Evolutionary conservation across 352 stramenopile species (phyloP).

Genomic region (Peronospora belbahrii): DNA sequence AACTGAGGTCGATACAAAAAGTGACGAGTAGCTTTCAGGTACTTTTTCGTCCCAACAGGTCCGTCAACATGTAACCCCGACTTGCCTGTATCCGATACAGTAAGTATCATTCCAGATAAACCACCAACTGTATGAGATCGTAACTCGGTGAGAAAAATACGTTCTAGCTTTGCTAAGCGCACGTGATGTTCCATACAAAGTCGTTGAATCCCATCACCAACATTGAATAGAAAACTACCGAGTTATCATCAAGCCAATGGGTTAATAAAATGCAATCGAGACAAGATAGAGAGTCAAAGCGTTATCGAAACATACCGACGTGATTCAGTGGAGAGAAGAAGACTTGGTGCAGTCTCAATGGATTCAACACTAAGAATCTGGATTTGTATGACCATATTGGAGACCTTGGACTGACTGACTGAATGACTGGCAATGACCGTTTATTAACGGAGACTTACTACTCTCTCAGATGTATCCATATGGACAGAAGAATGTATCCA

Average conservation of each 20-base stretch:
- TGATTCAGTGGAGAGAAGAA: slow-evolving; percentile 65
- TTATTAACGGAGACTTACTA: not conserved
- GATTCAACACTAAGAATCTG: slow-evolving; percentile 73
- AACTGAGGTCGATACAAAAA: slow-evolving; percentile 71
- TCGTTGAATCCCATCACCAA: slow-evolving; percentile 83
- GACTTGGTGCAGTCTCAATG: slow-evolving; percentile 59
- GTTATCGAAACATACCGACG: slow-evolving; percentile 28
- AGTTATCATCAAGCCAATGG: not conserved
- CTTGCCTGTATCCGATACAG: slow-evolving; percentile 84
- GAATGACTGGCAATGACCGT: not conserved
- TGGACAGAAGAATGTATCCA: too few species aligned
- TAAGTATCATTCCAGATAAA: slow-evolving; percentile 84
- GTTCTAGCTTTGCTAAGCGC: slow-evolving; percentile 70
- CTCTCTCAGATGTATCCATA: too few species aligned
- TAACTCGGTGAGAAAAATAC: slow-evolving; percentile 84
- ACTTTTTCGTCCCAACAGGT: slow-evolving; percentile 51
- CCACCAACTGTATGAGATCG: slow-evolving; percentile 70
- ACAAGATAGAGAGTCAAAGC: not conserved
- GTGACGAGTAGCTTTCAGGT: slow-evolving; percentile 75
- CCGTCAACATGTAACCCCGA: slow-evolving; percentile 61
- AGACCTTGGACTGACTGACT: not conserved
- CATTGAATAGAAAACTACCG: slow-evolving; percentile 89
- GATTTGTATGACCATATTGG: slow-evolving; percentile 62
- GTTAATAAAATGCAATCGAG: slow-evolving; percentile 7
- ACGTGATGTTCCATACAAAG: slow-evolving; percentile 90